phyloP scores from a whole-genome alignment of 2,329 filamentous ascomycete species.

The Trichoderma citrinoviride region DNA sequence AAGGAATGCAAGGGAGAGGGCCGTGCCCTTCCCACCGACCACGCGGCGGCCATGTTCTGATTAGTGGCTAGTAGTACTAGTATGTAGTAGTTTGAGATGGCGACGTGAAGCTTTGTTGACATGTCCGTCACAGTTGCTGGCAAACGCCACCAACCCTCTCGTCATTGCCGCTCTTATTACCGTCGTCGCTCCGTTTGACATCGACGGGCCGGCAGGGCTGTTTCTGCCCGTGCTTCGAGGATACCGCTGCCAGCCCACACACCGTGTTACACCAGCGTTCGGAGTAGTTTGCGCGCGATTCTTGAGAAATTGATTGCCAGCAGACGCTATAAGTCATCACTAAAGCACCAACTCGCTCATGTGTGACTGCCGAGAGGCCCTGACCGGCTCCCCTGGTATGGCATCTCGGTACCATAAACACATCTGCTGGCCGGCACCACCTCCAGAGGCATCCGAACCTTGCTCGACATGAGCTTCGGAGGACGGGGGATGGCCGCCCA shows the following conservation, averaged over 20 bases:
- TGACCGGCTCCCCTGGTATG: neutral
- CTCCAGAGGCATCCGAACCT: neutral
- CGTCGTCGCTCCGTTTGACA: neutral
- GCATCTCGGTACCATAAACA: neutral
- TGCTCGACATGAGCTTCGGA: neutral
- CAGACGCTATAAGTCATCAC: neutral
- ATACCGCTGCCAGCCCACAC: neutral
- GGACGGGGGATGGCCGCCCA: neutral
- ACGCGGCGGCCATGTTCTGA: neutral
- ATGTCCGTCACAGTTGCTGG: neutral
- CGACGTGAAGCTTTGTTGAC: neutral
- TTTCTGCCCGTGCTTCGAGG: neutral
- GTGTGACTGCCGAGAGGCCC: neutral
- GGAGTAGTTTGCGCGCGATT: neutral
- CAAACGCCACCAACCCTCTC: neutral
- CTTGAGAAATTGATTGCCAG: neutral
- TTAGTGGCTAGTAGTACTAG: neutral
- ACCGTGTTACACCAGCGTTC: neutral
- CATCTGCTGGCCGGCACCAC: neutral
- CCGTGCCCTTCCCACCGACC: slow-evolving; percentile 2
- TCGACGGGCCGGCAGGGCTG: neutral
- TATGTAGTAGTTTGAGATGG: neutral
- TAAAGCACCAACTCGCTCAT: too few relatives aligned
- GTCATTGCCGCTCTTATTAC: neutral
- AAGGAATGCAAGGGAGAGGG: slow-evolving; percentile 5